phyloP scores from a whole-genome alignment of 73 alveolate species.

The Durusdinium trenchii region DNA sequence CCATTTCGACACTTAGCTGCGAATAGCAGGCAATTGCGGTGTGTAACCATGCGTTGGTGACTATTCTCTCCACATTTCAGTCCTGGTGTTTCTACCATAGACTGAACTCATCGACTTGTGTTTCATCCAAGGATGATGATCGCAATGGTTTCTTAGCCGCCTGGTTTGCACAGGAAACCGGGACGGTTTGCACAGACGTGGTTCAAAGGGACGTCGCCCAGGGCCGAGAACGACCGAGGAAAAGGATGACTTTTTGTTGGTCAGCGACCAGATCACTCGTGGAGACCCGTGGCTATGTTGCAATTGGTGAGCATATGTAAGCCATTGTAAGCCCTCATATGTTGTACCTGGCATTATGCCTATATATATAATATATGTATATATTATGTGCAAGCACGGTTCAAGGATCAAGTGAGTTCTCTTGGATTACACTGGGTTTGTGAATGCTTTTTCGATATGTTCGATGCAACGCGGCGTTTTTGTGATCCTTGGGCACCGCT shows the following conservation, averaged over 20 bases:
- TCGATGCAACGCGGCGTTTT: no score
- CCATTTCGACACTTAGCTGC: constrained; percentile 57
- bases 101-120: no score
- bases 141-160: constrained; percentile 83
- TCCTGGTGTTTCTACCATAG: background rate
- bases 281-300: constrained; percentile 51
- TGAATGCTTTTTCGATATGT: no score
- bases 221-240: constrained; percentile 6
- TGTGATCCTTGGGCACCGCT: no score
- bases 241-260: constrained; percentile 60
- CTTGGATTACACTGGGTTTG: no score
- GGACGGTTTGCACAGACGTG: background rate
- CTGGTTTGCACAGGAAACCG: background rate
- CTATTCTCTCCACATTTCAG: background rate
- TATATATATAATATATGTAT: no score
- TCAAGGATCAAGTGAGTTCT: no score
- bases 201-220: background rate
- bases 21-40: background rate
- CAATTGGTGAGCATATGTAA: background rate
- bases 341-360: no score
- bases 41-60: background rate
- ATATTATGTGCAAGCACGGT: no score
- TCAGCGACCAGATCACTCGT: constrained; percentile 55
- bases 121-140: constrained; percentile 57
- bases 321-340: no score